Evolutionary conservation across 2,329 filamentous ascomycete species (phyloP).

Genomic region (Colletotrichum cereale): DNA sequence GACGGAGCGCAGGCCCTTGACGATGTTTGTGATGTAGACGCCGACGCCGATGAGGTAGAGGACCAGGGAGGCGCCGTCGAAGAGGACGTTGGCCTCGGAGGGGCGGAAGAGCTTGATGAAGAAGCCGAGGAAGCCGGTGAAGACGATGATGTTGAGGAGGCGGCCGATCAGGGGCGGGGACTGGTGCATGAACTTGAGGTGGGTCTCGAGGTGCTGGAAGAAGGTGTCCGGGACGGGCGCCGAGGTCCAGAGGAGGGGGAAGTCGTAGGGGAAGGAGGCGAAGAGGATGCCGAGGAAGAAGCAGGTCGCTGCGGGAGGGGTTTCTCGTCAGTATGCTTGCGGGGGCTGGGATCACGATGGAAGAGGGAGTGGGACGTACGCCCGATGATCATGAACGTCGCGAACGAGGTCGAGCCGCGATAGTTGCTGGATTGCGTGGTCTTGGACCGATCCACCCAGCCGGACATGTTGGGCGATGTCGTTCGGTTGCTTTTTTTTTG

Average conservation of each 20-base stretch:
- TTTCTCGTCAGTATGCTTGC: slow-evolving; percentile 11
- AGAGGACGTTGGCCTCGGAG: slow-evolving; percentile 93
- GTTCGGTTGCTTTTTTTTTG: not conserved
- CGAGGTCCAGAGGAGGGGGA: slow-evolving; percentile 85
- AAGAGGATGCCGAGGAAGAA: slow-evolving; percentile 99
- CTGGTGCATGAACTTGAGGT: slow-evolving; percentile 91
- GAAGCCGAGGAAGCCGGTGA: slow-evolving; percentile 88
- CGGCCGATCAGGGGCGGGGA: slow-evolving; percentile 92
- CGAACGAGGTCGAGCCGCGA: slow-evolving; percentile 79
- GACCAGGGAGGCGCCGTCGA: slow-evolving; percentile 85
- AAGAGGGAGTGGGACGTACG: slow-evolving; percentile 71
- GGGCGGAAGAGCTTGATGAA: slow-evolving; percentile 95
- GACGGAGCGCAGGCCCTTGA: slow-evolving; percentile 91
- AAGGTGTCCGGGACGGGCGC: slow-evolving; percentile 74
- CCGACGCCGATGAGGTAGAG: slow-evolving; percentile 89
- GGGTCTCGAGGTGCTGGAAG: slow-evolving; percentile 87
- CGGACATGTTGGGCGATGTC: slow-evolving; percentile 27
- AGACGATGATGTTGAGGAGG: slow-evolving; percentile 93
- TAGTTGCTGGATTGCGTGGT: slow-evolving; percentile 69
- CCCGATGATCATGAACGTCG: slow-evolving; percentile 96
- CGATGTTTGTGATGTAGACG: slow-evolving; percentile 95
- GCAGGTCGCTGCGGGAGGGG: slow-evolving; percentile 74
- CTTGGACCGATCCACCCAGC: slow-evolving; percentile 65
- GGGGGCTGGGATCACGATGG: not conserved
- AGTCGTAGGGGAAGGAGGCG: slow-evolving; percentile 96